Percentiles rank a stretch among this genome's conserved stretches.
Evolutionary conservation across 2,329 filamentous ascomycete species (phyloP).

Genomic region (Peltaster fructicola): DNA sequence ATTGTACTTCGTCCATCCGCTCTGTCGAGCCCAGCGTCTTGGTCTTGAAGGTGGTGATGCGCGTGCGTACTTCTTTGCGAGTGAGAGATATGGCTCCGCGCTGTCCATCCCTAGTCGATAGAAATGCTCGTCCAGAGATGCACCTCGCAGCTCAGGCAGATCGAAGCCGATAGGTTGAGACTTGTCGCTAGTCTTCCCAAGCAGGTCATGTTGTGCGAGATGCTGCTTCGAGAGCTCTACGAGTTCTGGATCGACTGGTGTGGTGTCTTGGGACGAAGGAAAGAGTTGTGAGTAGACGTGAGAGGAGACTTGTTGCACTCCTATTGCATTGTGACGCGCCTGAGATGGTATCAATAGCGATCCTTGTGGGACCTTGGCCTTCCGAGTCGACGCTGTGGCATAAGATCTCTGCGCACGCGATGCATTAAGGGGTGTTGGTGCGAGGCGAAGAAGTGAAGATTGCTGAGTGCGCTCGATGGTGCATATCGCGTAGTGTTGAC

Average conservation of each 20-base stretch:
- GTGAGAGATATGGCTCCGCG: conserved; percentile 63
- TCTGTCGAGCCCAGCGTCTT: conserved; percentile 57
- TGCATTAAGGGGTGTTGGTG: conserved; percentile 12
- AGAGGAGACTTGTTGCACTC: conserved; percentile 79
- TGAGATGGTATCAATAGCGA: conserved; percentile 23
- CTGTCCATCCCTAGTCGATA: conserved; percentile 70
- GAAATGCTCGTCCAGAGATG: conserved; percentile 85
- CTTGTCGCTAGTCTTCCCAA: conserved; percentile 77
- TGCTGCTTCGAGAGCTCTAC: conserved; percentile 69
- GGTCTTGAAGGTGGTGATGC: conserved; percentile 40
- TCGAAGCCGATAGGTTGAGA: conserved; percentile 63
- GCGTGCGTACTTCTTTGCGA: conserved; percentile 57
- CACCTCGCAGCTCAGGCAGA: conserved; percentile 60
- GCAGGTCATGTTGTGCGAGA: conserved; percentile 64
- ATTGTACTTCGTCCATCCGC: conserved; percentile 91
- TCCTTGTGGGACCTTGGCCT: conserved; percentile 3
- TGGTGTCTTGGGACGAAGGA: conserved; percentile 31
- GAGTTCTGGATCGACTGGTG: conserved; percentile 53
- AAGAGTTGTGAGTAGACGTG: conserved; percentile 77
- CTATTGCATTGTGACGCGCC: conserved; percentile 76
- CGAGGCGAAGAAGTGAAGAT: conserved; percentile 18
- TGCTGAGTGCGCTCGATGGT: conserved; percentile 20
- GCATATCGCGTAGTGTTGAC: conserved; percentile 13
- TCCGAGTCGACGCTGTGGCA: conserved; percentile 8
- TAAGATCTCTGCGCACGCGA: conserved; percentile 12